Percentiles rank a stretch among this genome's conserved stretches.
Evolutionary conservation across 1,284 basidiomycete genomes (phyloP).

Genomic region (Gastroboletus turbinatus): DNA sequence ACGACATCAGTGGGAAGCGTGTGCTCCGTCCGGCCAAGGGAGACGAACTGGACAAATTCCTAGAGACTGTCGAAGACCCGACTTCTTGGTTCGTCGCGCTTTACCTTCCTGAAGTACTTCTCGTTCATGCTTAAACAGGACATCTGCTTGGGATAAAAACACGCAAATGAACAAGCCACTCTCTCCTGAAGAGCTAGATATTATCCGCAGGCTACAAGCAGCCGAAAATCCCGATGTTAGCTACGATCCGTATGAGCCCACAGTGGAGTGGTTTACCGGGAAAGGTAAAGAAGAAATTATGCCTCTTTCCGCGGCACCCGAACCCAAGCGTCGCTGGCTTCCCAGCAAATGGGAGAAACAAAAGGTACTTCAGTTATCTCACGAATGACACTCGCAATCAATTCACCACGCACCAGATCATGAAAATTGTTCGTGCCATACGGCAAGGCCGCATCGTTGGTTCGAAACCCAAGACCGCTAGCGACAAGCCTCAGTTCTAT

Average conservation of each 20-base stretch:
- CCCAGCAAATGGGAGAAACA: slow-evolving; percentile 99
- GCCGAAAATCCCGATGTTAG: slow-evolving; percentile 89
- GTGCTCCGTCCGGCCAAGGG: slow-evolving; percentile 93
- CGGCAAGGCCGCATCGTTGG: slow-evolving; percentile 92
- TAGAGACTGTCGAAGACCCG: slow-evolving; percentile 92
- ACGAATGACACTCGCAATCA: background rate
- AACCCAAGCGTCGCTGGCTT: slow-evolving; percentile 96
- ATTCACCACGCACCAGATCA: slow-evolving; percentile 58
- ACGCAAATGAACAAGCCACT: slow-evolving; percentile 86
- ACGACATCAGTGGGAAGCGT: slow-evolving; percentile 93
- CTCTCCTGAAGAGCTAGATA: slow-evolving; percentile 90
- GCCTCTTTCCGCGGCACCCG: slow-evolving; percentile 89
- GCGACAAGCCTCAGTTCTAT: slow-evolving; percentile 79
- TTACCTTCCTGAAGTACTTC: slow-evolving; percentile 3
- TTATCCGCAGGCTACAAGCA: slow-evolving; percentile 88
- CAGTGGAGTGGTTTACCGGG: slow-evolving; percentile 96
- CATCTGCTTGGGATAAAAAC: slow-evolving; percentile 90
- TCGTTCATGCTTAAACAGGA: slow-evolving; percentile 52
- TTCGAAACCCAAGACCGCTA: slow-evolving; percentile 77
- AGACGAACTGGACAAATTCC: slow-evolving; percentile 97
- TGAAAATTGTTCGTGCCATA: slow-evolving; percentile 99
- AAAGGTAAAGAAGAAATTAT: slow-evolving; percentile 92
- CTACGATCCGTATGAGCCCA: slow-evolving; percentile 93
- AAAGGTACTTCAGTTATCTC: slow-evolving; percentile 64
- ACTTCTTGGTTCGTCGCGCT: slow-evolving; percentile 69